Evolutionary conservation across 257 asterid genomes (phyloP).

Genomic region (Mentha longifolia): DNA sequence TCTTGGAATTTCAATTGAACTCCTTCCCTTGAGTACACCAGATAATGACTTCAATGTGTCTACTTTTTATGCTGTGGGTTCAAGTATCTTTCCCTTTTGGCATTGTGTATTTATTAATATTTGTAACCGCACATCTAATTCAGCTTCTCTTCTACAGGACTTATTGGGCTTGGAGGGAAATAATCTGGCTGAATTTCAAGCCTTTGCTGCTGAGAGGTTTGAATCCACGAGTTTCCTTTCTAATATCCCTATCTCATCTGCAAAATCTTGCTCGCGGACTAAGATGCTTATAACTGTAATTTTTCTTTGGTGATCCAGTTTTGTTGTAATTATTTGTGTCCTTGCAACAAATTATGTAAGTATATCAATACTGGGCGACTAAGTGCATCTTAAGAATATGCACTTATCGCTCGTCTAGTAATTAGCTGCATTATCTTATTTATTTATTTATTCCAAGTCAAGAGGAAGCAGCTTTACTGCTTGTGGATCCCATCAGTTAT

Average conservation of each 20-base stretch:
- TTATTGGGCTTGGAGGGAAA: conserved; percentile 86
- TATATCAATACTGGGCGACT: not conserved
- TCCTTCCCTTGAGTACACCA: conserved; percentile 80
- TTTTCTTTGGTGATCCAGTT: not conserved
- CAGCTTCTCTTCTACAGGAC: conserved; percentile 58
- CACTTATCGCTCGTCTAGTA: conserved; percentile 11
- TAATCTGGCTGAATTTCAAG: conserved; percentile 71
- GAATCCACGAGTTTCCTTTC: conserved; percentile 31
- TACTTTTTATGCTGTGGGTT: conserved; percentile 85
- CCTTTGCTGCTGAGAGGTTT: conserved; percentile 82
- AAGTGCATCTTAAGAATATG: conserved; percentile 5
- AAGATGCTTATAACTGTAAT: too few species aligned
- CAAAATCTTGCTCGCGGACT: too few species aligned
- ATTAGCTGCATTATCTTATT: conserved; percentile 9
- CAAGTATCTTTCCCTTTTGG: conserved; percentile 12
- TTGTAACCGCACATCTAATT: conserved; percentile 25
- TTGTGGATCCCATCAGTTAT: conserved; percentile 20
- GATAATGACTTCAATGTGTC: conserved; percentile 80
- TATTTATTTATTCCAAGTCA: conserved; percentile 11
- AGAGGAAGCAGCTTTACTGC: conserved; percentile 23
- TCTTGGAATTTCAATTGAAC: conserved; percentile 87
- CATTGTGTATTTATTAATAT: not conserved
- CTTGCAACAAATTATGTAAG: conserved; percentile 10
- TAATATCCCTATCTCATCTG: not conserved
- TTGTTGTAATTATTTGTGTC: not conserved